Evolutionary conservation across 2,329 filamentous ascomycete genomes (phyloP).

Genomic region (Cladosporium sp.): DNA sequence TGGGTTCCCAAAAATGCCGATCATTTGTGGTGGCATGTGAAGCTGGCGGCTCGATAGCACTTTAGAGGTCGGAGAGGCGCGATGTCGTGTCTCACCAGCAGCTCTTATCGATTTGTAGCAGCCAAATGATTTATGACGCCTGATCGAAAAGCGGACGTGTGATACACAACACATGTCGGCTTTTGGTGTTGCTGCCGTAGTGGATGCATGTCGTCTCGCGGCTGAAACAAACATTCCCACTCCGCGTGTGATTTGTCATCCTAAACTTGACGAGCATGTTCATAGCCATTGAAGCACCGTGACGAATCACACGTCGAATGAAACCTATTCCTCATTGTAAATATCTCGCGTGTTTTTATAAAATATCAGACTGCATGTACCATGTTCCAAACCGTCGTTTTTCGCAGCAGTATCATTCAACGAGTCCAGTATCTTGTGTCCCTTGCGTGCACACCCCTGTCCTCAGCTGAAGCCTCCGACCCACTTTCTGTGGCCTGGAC

Average conservation of each 20-base stretch:
- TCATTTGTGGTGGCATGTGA: not conserved
- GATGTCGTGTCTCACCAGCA: not conserved
- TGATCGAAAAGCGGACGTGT: not conserved
- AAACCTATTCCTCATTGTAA: not conserved
- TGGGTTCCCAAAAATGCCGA: not conserved
- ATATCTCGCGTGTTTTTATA: not conserved
- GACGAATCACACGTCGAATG: not conserved
- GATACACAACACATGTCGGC: not conserved
- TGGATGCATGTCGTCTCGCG: not conserved
- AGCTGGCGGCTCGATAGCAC: not conserved
- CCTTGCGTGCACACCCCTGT: not conserved
- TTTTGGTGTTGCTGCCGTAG: not conserved
- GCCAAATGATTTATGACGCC: not conserved
- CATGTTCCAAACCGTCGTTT: not conserved
- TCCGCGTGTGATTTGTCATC: not conserved
- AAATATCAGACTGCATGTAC: not conserved
- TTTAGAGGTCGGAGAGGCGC: not conserved
- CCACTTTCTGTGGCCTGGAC: conserved; percentile 1
- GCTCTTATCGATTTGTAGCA: not conserved
- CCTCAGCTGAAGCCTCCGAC: not conserved
- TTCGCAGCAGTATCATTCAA: not conserved
- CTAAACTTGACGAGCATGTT: not conserved
- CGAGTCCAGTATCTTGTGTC: not conserved
- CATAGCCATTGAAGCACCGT: not conserved
- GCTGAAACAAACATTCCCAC: not conserved